Evolutionary conservation across 1,284 basidiomycete genomes (phyloP), one percentile per base, ranked within the genome.

Genomic region (Malassezia pachydermatis): DNA sequence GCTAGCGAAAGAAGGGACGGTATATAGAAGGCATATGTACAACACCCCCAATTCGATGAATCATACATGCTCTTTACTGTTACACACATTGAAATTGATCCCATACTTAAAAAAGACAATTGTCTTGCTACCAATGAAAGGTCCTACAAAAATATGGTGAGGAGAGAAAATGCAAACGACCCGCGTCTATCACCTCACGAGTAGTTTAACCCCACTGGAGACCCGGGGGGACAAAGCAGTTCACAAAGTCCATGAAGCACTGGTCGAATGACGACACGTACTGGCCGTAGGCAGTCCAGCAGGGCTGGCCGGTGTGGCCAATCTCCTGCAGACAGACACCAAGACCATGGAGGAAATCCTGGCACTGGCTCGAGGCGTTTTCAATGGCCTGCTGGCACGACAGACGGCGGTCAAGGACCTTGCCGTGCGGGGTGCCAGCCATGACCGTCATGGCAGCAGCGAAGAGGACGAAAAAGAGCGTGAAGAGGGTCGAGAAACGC

Each of bases 261-360:
- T 43, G 24, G 41, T 43, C 41, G 11, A 43, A 43, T 22, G 41
- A 34, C 20, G 41, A 43, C 29, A 43, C 41, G 16, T 43, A 43
- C 16, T 32, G 23, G 29, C 41, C 32, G 41, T 43, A 43, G 19
- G 32, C 41, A 29, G 32, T 30, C n/a, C 32, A 14, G 14, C 41
- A 43, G 1, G 19, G 28, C 8, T 16, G 2, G 8, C 3, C 13
- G 3, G 16, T 14, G 20, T 43, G 32, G 8, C 32, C 11, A 22
- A 20, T 11, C 10, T 43, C 41, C 30, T 24, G 32, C 28, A 43
- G 22, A 30, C 41, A 43, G 29, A 33, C 34, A n/a, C 20, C 27
- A 14, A 43, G 22, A 24, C 41, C 41, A 30, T 43, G 34, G 7
- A 43, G 19, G 22, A 43, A 43, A n/a, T 43, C 41, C 14, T 33